Evolutionary conservation across 768 basidiomycete species (phyloP).

Genomic region (Pholiota conissans): DNA sequence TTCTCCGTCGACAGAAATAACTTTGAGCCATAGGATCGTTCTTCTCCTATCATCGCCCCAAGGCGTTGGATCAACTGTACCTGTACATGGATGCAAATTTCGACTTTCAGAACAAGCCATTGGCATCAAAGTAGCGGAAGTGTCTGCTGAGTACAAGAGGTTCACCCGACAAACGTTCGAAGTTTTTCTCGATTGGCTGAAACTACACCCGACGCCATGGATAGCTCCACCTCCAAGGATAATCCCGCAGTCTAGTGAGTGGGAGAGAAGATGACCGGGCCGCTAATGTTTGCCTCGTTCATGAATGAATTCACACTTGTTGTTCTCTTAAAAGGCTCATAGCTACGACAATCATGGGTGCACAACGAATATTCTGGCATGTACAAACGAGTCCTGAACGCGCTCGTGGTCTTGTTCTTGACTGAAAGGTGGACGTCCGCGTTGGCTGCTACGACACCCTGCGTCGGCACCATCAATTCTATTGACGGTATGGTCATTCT

Average conservation of each 20-base stretch:
- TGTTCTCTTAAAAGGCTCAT: neutral
- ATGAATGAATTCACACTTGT: neutral
- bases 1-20: neutral
- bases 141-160: too few relatives aligned
- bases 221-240: neutral
- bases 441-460: constrained; percentile 10
- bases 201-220: neutral
- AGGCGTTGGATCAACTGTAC: neutral
- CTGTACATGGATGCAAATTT: neutral
- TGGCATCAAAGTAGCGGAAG: too few relatives aligned
- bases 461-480: constrained; percentile 19
- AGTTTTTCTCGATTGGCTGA: neutral
- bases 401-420: neutral
- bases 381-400: neutral
- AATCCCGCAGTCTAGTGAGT: neutral
- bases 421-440: neutral
- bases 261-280: neutral
- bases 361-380: neutral
- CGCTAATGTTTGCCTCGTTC: neutral
- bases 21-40: neutral
- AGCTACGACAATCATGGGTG: neutral
- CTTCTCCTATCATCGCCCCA: neutral
- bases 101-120: too few relatives aligned
- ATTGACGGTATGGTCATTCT: constrained; percentile 15
- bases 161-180: neutral